Conservation (phyloP, 345 rosid genomes). For the Rubroshorea leprosula region DNA sequence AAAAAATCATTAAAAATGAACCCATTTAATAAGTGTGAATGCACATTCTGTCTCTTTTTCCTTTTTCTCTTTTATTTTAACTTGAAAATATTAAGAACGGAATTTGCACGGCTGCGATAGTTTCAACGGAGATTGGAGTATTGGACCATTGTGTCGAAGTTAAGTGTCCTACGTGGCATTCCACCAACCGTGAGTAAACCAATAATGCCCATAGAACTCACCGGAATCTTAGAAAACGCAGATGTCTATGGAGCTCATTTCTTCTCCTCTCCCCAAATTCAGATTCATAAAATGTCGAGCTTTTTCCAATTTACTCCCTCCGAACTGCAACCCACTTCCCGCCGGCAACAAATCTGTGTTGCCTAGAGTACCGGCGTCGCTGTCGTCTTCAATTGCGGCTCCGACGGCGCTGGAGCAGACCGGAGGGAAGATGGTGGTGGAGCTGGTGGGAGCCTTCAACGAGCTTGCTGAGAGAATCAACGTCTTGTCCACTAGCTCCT, state of each 20-base stretch:
- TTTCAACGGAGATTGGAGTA: too few relatives aligned
- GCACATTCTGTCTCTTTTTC: too few relatives aligned
- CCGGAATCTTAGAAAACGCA: not conserved
- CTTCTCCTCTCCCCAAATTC: constrained; percentile 5
- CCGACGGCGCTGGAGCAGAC: constrained; percentile 48
- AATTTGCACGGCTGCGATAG: too few relatives aligned
- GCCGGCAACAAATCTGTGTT: not conserved
- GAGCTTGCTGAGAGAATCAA: constrained; percentile 82
- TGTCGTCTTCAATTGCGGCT: not conserved
- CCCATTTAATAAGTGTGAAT: too few relatives aligned
- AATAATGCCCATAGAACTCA: not conserved
- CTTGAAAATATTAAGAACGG: too few relatives aligned
- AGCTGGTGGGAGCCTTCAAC: constrained; percentile 94
- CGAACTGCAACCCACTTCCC: not conserved
- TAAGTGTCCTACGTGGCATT: not conserved
- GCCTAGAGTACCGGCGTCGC: constrained; percentile 5
- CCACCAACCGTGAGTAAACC: not conserved
- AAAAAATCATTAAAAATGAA: too few relatives aligned
- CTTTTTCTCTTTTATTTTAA: too few relatives aligned
- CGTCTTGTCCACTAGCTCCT: constrained; percentile 69
- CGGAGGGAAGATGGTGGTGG: constrained; percentile 95
- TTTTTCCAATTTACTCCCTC: not conserved
- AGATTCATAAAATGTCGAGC: constrained; percentile 3
- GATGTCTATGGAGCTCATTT: constrained; percentile 1
- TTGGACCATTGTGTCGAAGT: too few relatives aligned